Evolutionary conservation across 1,139 yeast species (phyloP), one percentile per base, ranked within the genome.

Genomic region (Taiozyma sp.): DNA sequence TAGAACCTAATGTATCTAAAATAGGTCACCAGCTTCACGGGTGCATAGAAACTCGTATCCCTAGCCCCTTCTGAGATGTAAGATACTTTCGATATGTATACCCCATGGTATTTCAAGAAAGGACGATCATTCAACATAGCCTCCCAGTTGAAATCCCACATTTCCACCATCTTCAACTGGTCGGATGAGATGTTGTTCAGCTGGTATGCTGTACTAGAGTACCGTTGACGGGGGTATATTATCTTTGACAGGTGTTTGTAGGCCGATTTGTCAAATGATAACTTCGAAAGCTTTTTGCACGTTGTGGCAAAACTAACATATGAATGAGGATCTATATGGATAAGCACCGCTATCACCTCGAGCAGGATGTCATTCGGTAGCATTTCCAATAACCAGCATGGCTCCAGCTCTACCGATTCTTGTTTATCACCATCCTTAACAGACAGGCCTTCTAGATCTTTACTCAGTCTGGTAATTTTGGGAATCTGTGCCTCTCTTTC

Each of bases 1-100:
- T 78, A 88, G 63, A 93, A 91, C 52, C 97, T 73, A 40, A 87
- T 68, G 65, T 90, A 93, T 54, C 99, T 73, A 66, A 89, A 93
- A 65, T 92, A 93, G 0, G 97, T 89, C 47, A 92, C 87, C 65
- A 91, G 81, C 60, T 88, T 81, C 22, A 88, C 80, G 0, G 97
- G 97, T n/a, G 88, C 78, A 42, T 75, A 78, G 5, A 87, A 79
- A 48, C 83, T 79, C 60, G 81, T 88, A 9, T 77, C 78, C 49
- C 81, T 76, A 1, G 87, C 82, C 48, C 97, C 96, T 63, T 88
- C 88, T 53, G 96, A 78, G 58, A 87, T 79, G 67, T 90, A 92
- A 56, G 88, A 87, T 49, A 93, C 87, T 13, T 87, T 88, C 61
- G 96, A 84, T 32, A 93, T 87, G 64, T 92, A 93, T 40, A 91